Conservation (phyloP, 805 yeast genomes). For the Candida argentea region DNA sequence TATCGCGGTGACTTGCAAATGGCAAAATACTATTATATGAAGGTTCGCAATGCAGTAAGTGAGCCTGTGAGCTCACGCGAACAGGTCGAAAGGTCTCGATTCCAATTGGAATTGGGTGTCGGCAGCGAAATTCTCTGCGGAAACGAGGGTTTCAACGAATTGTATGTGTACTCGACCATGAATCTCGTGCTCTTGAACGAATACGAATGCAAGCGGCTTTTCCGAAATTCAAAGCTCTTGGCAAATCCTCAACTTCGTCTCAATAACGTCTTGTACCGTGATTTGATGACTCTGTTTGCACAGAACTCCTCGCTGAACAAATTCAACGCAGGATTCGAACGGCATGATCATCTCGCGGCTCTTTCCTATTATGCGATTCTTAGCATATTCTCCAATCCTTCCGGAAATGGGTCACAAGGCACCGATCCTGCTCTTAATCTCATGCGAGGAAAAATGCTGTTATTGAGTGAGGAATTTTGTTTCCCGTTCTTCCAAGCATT, state of each 20-base stretch:
- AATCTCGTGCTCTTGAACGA: slow-evolving; percentile 18
- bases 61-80: neutral
- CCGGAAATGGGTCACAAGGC: neutral
- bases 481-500: slow-evolving; percentile 11
- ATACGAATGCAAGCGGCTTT: slow-evolving; percentile 9
- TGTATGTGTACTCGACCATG: slow-evolving; percentile 18
- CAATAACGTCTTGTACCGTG: slow-evolving; percentile 7
- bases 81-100: slow-evolving; percentile 1
- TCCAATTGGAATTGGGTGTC: slow-evolving; percentile 12
- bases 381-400: slow-evolving; percentile 4
- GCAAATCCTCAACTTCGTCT: slow-evolving; percentile 5
- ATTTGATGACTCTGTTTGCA: slow-evolving; percentile 9
- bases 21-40: slow-evolving; percentile 30
- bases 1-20: slow-evolving; percentile 21
- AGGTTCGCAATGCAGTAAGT: slow-evolving; percentile 16
- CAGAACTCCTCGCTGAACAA: slow-evolving; percentile 8
- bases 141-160: slow-evolving; percentile 16
- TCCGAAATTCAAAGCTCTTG: slow-evolving; percentile 2
- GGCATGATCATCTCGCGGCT: slow-evolving; percentile 6
- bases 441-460: slow-evolving; percentile 2
- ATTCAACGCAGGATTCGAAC: slow-evolving; percentile 10
- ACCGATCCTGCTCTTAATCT: slow-evolving; percentile 2
- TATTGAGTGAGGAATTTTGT: slow-evolving; percentile 1
- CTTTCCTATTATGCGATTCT: slow-evolving; percentile 10
- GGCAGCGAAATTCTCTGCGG: slow-evolving; percentile 13